These are phyloP conservation scores for Zelonia costaricensis DNA, from an alignment of 208 protist species.

Conservation along the genomic window DNA sequence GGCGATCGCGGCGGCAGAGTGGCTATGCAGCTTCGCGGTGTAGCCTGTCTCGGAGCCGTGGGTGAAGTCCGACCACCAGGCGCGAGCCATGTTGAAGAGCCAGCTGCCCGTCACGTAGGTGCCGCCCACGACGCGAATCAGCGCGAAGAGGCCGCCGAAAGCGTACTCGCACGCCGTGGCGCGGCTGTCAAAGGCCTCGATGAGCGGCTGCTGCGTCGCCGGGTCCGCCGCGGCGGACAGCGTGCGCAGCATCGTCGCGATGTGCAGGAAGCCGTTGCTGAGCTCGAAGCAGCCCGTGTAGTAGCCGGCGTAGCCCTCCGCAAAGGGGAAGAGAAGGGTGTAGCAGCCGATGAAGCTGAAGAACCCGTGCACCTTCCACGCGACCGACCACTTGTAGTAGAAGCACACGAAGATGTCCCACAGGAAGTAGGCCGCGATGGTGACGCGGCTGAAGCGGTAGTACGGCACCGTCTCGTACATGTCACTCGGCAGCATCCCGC, in stretches of 20 bases:
- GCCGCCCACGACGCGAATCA: constrained; percentile 73
- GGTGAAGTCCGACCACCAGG: constrained; percentile 29
- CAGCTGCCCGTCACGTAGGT: constrained; percentile 55
- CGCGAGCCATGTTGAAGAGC: constrained; percentile 31
- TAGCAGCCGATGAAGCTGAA: constrained; percentile 71
- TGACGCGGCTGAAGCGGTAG: constrained; percentile 67
- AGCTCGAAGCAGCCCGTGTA: constrained; percentile 88
- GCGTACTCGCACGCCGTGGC: constrained; percentile 45
- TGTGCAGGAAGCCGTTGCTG: constrained; percentile 75
- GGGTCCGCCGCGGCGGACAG: constrained; percentile 23
- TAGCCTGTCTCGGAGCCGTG: constrained; percentile 31
- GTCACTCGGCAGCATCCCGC: constrained; percentile 34
- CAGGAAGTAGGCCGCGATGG: constrained; percentile 77
- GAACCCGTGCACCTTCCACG: constrained; percentile 81
- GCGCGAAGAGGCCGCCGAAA: constrained; percentile 65
- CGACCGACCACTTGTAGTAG: constrained; percentile 58
- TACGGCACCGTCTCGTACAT: constrained; percentile 54
- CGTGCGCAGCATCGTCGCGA: constrained; percentile 48
- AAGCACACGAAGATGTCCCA: constrained; percentile 87
- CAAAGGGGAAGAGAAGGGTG: constrained; percentile 73
- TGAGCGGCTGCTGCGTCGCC: constrained; percentile 22
- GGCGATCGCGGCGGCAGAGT: constrained; percentile 51
- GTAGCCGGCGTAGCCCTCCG: constrained; percentile 73
- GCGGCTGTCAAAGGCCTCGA: constrained; percentile 16
- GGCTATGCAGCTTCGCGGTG: constrained; percentile 50